Conservation (phyloP, 768 basidiomycete species). For the Kwoniella europaea region DNA sequence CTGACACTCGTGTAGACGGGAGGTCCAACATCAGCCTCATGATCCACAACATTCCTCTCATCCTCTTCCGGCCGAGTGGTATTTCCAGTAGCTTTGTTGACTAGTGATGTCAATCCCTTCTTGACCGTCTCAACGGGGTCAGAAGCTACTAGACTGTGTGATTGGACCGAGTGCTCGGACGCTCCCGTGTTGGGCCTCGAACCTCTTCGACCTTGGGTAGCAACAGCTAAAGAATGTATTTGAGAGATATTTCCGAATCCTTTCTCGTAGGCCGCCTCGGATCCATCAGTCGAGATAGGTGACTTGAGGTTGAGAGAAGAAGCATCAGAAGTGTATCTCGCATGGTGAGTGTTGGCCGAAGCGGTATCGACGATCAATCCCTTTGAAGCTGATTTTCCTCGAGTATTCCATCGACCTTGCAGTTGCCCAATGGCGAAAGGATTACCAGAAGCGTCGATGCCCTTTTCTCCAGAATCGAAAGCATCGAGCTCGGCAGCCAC, state of each 20-base stretch:
- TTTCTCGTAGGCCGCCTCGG: conserved; percentile 26
- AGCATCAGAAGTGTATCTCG: conserved; percentile 16
- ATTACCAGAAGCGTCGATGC: conserved; percentile 17
- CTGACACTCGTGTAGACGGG: conserved; percentile 26
- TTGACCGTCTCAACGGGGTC: conserved; percentile 25
- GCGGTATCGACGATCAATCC: conserved; percentile 22
- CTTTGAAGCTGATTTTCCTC: conserved; percentile 14
- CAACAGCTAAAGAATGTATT: conserved; percentile 9
- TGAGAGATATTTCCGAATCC: conserved; percentile 20
- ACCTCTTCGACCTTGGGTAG: conserved; percentile 19
- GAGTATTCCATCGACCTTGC: conserved; percentile 16
- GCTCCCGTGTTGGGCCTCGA: conserved; percentile 20
- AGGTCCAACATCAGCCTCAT: conserved; percentile 17
- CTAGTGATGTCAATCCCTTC: conserved; percentile 28
- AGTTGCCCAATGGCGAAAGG: conserved; percentile 17
- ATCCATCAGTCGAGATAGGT: conserved; percentile 22
- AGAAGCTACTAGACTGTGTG: conserved; percentile 10
- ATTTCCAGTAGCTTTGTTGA: conserved; percentile 26
- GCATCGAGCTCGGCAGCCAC: conserved; percentile 47
- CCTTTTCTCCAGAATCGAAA: conserved; percentile 36
- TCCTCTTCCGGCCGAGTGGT: conserved; percentile 3
- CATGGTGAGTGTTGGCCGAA: neutral
- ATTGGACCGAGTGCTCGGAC: conserved; percentile 17
- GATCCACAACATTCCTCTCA: conserved; percentile 3
- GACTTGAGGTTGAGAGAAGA: conserved; percentile 14